Percentiles rank a stretch among this genome's conserved stretches.
These are phyloP conservation scores for Leishmania turanica DNA, from an alignment of 208 protist genomes.

Conservation along the genomic window DNA sequence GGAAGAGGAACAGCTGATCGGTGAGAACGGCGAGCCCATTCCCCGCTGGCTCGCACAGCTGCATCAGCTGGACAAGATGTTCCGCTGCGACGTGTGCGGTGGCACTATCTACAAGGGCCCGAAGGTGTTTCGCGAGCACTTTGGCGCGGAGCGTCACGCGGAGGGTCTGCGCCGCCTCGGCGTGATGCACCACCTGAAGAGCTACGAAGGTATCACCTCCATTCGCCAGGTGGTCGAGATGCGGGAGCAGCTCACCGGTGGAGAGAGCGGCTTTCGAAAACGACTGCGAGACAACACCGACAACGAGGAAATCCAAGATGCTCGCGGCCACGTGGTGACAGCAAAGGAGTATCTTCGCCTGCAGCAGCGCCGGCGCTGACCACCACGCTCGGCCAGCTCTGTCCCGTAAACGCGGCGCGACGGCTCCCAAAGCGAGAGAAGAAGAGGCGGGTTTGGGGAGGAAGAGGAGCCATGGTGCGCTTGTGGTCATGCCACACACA, in stretches of 20 bases:
- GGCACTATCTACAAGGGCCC: constrained; percentile 87
- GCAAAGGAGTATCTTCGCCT: constrained; percentile 60
- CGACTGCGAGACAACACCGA: constrained; percentile 74
- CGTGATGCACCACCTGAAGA: constrained; percentile 66
- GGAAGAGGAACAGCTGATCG: constrained; percentile 54
- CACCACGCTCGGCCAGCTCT: background rate
- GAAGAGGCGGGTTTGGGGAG: background rate
- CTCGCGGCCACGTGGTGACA: constrained; percentile 80
- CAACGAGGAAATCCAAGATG: constrained; percentile 85
- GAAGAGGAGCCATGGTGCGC: background rate
- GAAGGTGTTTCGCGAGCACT: constrained; percentile 88
- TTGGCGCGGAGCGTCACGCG: constrained; percentile 78
- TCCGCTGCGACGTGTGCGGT: constrained; percentile 85
- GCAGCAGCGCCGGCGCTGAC: constrained; percentile 31
- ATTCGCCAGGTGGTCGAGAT: constrained; percentile 82
- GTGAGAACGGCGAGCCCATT: constrained; percentile 80
- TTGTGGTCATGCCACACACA: background rate
- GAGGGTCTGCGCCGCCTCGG: constrained; percentile 81
- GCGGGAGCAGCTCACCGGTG: constrained; percentile 50
- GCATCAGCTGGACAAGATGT: constrained; percentile 85
- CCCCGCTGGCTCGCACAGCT: constrained; percentile 81
- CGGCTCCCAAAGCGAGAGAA: background rate
- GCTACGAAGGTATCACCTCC: constrained; percentile 77
- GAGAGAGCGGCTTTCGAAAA: constrained; percentile 43
- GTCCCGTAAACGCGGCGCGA: background rate